These are phyloP conservation scores for Phalaenopsis hybrid DNA, from an alignment of 116 monocot species.

Conservation along the genomic window DNA sequence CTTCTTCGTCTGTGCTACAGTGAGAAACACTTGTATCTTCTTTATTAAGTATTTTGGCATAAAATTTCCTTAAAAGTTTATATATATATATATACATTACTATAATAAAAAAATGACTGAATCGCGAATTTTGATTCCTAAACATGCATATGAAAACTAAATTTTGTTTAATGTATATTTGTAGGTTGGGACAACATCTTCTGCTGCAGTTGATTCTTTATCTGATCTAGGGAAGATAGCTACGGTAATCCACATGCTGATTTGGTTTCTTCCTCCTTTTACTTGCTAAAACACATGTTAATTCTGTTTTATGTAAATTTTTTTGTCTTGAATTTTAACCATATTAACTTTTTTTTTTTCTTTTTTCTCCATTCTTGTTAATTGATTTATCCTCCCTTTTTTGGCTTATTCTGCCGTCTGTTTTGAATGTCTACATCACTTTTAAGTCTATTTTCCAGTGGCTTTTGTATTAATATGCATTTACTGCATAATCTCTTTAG, in stretches of 20 bases:
- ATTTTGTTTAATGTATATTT: neutral
- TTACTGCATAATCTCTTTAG: no score
- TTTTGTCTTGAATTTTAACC: no score
- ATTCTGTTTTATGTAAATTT: neutral
- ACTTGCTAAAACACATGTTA: neutral
- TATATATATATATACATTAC: neutral
- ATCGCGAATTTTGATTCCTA: neutral
- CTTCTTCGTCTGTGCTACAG: conserved; percentile 84
- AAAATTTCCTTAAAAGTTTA: neutral
- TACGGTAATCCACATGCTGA: conserved; percentile 29
- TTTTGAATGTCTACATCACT: no score
- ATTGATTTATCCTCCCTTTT: no score
- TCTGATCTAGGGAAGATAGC: conserved; percentile 54
- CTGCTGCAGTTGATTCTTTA: conserved; percentile 79
- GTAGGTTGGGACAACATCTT: conserved; percentile 90
- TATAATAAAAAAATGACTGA: neutral
- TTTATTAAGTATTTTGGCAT: neutral
- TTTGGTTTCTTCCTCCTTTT: neutral
- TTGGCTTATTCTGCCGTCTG: no score
- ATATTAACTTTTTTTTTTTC: no score
- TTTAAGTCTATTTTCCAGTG: no score
- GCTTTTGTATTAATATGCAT: no score
- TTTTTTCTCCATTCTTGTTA: no score
- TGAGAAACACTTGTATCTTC: conserved; percentile 26
- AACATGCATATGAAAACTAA: neutral